Base-by-base conservation (phyloP, 768 basidiomycete species). In the Termitomyces bulborhizus region DNA sequence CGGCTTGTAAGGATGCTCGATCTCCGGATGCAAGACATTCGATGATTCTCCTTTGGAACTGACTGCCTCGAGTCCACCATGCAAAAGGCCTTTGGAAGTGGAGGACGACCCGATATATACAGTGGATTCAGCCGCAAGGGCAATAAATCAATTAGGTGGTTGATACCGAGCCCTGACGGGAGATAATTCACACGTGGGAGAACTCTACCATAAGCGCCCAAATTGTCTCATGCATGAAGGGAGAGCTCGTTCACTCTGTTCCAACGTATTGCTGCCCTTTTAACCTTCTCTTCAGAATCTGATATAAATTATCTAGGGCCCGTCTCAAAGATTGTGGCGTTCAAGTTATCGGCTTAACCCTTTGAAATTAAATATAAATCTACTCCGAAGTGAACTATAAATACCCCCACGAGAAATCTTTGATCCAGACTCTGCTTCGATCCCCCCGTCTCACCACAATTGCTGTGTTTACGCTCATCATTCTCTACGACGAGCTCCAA, bases 311-410 rank as follows among this genome's bases (percentile, higher is more conserved):
- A 21, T 2, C 36, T 21, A 45, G 36, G 55, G 37, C 4, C 36
- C 21, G 21, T 42, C 44, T 52, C 41, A 39, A 27, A 32, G 45
- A 43, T 45, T 49, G 56, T 54, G 59, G 59, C 56, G 53, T 60
- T 15, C 36, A 6, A 37, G 36, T 37, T 52, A 53, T 18, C 31
- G 34, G 50, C 13, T 52, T 46, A 4, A 32, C 53, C 43, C 34
- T 50, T 21, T 46, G 32, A 32, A 60, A 51, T 57, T 56, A 13
- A 31, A 45, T 53, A 54, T 57, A 42, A 44, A 51, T 44, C 53
- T 49, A 57, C 56, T 57, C 56, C 56, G 53, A 54, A 44, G 51
- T 40, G 31, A 57, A 32, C 50, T 60, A 60, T 60, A 60, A 60
- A 60, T 60, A 60, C 58, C 7, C 29, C 36, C 44, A 36, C 31